Conservation (phyloP, 306 rosid species). For the Cicer yamashitae region DNA sequence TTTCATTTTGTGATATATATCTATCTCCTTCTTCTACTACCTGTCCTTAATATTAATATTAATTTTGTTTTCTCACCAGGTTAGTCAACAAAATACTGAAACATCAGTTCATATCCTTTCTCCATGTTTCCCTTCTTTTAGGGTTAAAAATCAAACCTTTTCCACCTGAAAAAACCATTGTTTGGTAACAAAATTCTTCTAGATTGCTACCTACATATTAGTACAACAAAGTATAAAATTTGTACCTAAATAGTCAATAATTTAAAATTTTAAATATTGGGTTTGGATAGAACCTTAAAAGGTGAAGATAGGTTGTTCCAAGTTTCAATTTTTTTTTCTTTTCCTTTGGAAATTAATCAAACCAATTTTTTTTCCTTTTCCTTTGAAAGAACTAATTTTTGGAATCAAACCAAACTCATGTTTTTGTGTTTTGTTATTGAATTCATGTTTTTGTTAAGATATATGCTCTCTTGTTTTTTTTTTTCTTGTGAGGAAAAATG, state of each 20-base stretch:
- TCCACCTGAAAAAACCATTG: constrained; percentile 40
- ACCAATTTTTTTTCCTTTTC: constrained; percentile 29
- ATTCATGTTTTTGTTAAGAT: background rate
- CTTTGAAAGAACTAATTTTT: background rate
- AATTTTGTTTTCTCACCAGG: constrained; percentile 53
- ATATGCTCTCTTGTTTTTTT: background rate
- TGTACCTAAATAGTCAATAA: constrained; percentile 27
- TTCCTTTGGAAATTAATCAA: constrained; percentile 9
- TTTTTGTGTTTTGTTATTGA: background rate
- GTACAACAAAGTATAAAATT: constrained; percentile 35
- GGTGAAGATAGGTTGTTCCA: constrained; percentile 18
- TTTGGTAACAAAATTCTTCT: constrained; percentile 39
- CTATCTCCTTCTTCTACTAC: constrained; percentile 40
- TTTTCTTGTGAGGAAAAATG: background rate
- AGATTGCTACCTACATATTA: constrained; percentile 25
- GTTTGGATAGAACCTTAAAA: background rate
- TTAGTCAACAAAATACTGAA: constrained; percentile 59
- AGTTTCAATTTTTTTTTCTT: constrained; percentile 27
- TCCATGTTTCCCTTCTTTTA: constrained; percentile 54
- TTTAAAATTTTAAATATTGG: background rate
- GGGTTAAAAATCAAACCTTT: constrained; percentile 38
- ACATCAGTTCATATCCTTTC: constrained; percentile 47
- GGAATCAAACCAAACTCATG: background rate
- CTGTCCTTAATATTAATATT: constrained; percentile 16
- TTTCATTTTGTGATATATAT: constrained; percentile 56